Conservation (phyloP, 2,329 filamentous ascomycete species). For the Scedosporium dehoogii region DNA sequence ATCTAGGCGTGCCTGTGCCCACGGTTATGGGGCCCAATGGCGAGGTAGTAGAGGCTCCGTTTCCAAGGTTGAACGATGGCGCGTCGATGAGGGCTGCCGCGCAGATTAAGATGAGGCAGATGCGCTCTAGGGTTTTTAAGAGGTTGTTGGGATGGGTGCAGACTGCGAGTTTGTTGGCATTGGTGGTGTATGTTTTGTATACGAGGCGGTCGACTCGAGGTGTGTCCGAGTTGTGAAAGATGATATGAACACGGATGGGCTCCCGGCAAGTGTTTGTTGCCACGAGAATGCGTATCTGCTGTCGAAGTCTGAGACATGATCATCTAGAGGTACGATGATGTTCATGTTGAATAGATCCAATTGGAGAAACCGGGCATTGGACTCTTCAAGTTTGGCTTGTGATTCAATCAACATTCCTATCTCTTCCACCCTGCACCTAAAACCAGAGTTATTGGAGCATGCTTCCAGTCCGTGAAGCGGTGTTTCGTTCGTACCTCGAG, state of each 20-base stretch:
- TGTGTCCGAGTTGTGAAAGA: neutral
- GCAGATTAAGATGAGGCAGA: slow-evolving; percentile 8
- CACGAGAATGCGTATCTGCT: no score
- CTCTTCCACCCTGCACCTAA: no score
- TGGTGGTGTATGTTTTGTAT: slow-evolving; percentile 4
- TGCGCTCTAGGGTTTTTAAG: slow-evolving; percentile 11
- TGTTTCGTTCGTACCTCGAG: no score
- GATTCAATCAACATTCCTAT: no score
- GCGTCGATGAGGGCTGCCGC: slow-evolving; percentile 7
- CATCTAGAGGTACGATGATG: no score
- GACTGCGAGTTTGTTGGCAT: slow-evolving; percentile 6
- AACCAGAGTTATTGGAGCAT: no score
- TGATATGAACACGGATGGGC: neutral
- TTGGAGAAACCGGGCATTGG: no score
- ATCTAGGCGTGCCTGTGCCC: slow-evolving; percentile 27
- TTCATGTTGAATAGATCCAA: no score
- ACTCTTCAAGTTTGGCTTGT: no score
- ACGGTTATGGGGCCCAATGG: slow-evolving; percentile 9
- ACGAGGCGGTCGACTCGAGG: neutral
- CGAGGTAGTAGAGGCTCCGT: slow-evolving; percentile 11
- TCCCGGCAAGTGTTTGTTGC: no score
- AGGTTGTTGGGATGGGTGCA: slow-evolving; percentile 9
- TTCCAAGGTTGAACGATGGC: slow-evolving; percentile 14
- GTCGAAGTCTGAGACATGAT: no score
- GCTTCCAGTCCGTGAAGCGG: no score